A percentile compares a stretch with the other conserved stretches of the same genome.
These are phyloP conservation scores for Brettanomyces nanus DNA, from an alignment of 805 yeast genomes.

Conservation along the genomic window DNA sequence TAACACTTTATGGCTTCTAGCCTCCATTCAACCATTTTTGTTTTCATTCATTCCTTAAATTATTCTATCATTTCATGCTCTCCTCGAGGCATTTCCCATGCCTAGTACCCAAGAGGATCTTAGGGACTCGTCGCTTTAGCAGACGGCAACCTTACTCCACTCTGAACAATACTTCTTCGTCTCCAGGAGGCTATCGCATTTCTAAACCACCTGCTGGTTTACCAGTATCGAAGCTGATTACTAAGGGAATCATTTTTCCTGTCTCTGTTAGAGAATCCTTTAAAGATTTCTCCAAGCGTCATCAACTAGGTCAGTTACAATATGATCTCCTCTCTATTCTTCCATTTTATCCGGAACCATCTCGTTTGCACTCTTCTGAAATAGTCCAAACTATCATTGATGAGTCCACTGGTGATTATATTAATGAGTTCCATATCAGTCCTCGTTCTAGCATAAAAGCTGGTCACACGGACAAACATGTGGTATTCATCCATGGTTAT, in stretches of 20 bases:
- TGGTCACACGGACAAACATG: constrained; percentile 28
- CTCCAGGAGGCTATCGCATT: constrained; percentile 37
- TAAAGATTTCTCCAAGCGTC: constrained; percentile 35
- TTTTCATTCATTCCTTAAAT: too few relatives aligned
- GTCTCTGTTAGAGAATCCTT: constrained; percentile 42
- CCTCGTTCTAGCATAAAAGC: constrained; percentile 21
- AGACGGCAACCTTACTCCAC: too few relatives aligned
- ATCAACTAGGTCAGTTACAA: constrained; percentile 26
- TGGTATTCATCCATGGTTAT: constrained; percentile 84
- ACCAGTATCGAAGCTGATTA: constrained; percentile 46
- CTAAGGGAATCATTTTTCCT: constrained; percentile 43
- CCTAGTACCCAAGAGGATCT: too few relatives aligned
- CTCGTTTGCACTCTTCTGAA: constrained; percentile 37
- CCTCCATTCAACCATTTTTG: too few relatives aligned
- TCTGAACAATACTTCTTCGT: too few relatives aligned
- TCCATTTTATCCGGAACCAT: constrained; percentile 51
- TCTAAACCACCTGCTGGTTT: constrained; percentile 65
- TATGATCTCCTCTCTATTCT: constrained; percentile 39
- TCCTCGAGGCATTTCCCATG: too few relatives aligned
- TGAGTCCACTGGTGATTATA: constrained; percentile 35
- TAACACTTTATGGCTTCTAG: too few relatives aligned
- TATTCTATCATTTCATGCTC: too few relatives aligned
- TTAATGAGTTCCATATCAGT: constrained; percentile 69
- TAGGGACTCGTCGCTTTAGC: too few relatives aligned
- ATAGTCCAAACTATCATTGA: constrained; percentile 51